Base-by-base conservation (phyloP, 2,329 filamentous ascomycete species). In the Scedosporium minutisporum region DNA sequence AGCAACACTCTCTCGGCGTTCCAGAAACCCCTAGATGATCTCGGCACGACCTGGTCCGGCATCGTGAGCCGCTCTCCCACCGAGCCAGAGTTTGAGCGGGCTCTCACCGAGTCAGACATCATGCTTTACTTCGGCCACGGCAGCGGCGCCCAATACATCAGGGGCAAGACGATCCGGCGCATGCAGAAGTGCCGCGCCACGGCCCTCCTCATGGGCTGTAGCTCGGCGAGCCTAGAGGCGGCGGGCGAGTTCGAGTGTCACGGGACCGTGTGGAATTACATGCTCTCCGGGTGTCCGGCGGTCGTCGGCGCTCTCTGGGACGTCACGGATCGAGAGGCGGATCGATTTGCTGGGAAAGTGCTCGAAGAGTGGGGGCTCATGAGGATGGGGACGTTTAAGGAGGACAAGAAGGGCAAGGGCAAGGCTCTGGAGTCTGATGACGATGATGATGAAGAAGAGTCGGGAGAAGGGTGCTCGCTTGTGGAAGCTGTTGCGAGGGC, bases 41-140 rank as follows among this genome's bases (percentile, higher is more conserved):
- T 93, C 42, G 85, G 88, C 1, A 78, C 82, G 4, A 78, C 86
- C 25, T 97, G 93, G 92, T 82, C 78, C 3, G 80, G 84, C 55
- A 86, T 95, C 64, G 79, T 88, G 63, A 83, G 85, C 64, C 85
- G 84, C 23, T 79, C 82, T 2, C 95, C 95, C 0, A 84, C 81
- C 0, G 93, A 97, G 71, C 75, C 82, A 2, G 90, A 96, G 65
- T 93, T 97, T 73, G 86, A 87, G 66, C 69, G 76, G 0, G 84
- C 83, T 0, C 81, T 99, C 7, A 77, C 83, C 57, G 74, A 79
- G 0, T 87, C 86, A 18, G 87, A 91, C 63, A 78, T 96, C 2
- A 78, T 97, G 25, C 81, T 99, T 10, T 99, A 99, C 77, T 97
- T 99, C 74, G 95, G 95, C 1, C 95, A 99, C 76, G 95, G 95